Evolutionary conservation across 2,329 filamentous ascomycete genomes (phyloP).

Genomic region (Tolypocladium ovalisporum): DNA sequence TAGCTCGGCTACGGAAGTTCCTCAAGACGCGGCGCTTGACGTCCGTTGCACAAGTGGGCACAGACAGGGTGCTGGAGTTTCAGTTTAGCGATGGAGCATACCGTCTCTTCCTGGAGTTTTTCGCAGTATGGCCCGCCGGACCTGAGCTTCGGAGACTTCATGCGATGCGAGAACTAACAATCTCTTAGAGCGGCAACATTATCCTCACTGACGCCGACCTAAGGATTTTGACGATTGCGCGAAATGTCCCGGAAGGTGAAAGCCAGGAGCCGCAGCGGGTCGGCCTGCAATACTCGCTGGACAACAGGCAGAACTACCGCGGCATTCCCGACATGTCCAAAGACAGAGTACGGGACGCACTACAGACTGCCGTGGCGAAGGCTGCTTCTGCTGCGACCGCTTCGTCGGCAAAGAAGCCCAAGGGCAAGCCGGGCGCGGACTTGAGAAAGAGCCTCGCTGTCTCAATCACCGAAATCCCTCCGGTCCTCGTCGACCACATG

Average conservation of each 20-base stretch:
- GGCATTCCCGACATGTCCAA: conserved; percentile 66
- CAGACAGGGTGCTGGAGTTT: conserved; percentile 86
- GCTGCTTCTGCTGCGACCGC: conserved; percentile 38
- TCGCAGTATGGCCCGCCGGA: conserved; percentile 41
- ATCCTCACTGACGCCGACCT: conserved; percentile 79
- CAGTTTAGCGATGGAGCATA: conserved; percentile 88
- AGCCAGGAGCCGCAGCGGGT: conserved; percentile 75
- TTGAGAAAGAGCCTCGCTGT: conserved; percentile 71
- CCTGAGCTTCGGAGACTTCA: neutral
- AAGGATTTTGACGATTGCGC: conserved; percentile 70
- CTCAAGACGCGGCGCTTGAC: conserved; percentile 82
- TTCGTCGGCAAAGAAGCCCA: conserved; percentile 48
- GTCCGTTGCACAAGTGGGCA: conserved; percentile 73
- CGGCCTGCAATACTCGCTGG: conserved; percentile 68
- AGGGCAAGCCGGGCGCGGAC: conserved; percentile 63
- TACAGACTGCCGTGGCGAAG: conserved; percentile 55
- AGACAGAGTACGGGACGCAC: conserved; percentile 57
- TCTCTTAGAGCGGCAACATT: conserved; percentile 68
- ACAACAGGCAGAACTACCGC: conserved; percentile 72
- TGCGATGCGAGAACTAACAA: neutral
- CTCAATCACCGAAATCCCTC: conserved; percentile 80
- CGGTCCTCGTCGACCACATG: conserved; percentile 77
- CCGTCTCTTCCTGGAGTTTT: conserved; percentile 86
- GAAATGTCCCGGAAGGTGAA: conserved; percentile 69
- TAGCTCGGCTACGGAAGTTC: conserved; percentile 73